These are phyloP conservation scores for Pseudogymnoascus sp. DNA, from an alignment of 2,329 filamentous ascomycete species.

Conservation along the genomic window DNA sequence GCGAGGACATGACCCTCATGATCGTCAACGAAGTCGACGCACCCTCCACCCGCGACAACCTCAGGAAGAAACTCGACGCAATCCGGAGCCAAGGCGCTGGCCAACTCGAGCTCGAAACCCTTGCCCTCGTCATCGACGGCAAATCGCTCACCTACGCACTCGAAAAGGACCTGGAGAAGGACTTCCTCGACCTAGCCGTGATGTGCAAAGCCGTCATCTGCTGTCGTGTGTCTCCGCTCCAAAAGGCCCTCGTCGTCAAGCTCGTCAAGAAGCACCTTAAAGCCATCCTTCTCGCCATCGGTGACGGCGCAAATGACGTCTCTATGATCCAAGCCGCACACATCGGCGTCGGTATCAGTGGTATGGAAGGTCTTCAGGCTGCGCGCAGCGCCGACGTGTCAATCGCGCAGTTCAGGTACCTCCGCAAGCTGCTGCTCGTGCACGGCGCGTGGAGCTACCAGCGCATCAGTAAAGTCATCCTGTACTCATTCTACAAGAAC, in stretches of 20 bases:
- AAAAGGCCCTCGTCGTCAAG: conserved; percentile 97
- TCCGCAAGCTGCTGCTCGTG: conserved; percentile 88
- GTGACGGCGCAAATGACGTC: conserved; percentile 97
- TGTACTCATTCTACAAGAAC: conserved; percentile 99
- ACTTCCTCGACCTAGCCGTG: conserved; percentile 86
- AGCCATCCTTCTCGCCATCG: conserved; percentile 87
- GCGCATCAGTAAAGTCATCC: conserved; percentile 89
- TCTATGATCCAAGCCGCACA: conserved; percentile 99
- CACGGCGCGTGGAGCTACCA: conserved; percentile 98
- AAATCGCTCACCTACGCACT: conserved; percentile 90
- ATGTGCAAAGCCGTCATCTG: conserved; percentile 99
- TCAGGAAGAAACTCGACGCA: conserved; percentile 88
- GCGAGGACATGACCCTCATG: conserved; percentile 95
- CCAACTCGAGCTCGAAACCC: conserved; percentile 71
- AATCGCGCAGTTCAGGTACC: conserved; percentile 90
- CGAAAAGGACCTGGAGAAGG: conserved; percentile 86
- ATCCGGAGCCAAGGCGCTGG: conserved; percentile 75
- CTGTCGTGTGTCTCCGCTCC: conserved; percentile 90
- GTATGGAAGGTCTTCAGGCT: conserved; percentile 92
- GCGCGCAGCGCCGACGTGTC: conserved; percentile 92
- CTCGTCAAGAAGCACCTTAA: conserved; percentile 89
- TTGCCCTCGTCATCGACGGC: conserved; percentile 92
- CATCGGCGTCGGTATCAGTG: conserved; percentile 95
- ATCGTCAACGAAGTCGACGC: conserved; percentile 90
- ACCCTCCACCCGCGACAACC: conserved; percentile 72